Conservation (phyloP, 306 rosid genomes). For the Castanea mollissima region DNA sequence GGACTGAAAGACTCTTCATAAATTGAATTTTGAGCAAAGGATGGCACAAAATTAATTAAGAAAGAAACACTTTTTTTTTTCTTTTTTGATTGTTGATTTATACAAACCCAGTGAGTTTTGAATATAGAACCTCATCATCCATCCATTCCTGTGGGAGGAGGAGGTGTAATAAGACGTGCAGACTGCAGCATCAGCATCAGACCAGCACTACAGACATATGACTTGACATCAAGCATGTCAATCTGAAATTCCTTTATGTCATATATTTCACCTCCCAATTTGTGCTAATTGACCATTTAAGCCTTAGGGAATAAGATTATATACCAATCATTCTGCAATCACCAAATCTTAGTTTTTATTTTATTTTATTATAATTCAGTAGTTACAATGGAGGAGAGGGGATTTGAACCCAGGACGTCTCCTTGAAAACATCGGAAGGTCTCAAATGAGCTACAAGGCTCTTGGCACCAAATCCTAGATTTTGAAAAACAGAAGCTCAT, state of each 20-base stretch:
- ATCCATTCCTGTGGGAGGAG: too few species aligned
- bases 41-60: neutral
- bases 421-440: too few species aligned
- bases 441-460: too few species aligned
- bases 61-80: neutral
- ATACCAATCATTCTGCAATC: neutral
- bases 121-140: too few species aligned
- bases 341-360: neutral
- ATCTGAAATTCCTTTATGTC: neutral
- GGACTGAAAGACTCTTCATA: neutral
- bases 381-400: too few species aligned
- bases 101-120: too few species aligned
- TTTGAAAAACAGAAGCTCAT: neutral
- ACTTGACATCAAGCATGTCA: neutral
- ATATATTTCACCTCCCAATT: neutral
- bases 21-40: slow-evolving; percentile 1
- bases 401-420: too few species aligned
- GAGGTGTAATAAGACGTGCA: too few species aligned
- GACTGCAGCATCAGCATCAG: too few species aligned
- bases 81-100: too few species aligned
- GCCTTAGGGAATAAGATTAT: neutral
- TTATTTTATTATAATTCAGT: too few species aligned
- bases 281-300: neutral
- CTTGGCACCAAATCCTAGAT: neutral
- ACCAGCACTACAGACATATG: neutral